These are phyloP conservation scores for Carpinus viminea DNA, from an alignment of 306 rosid species.

Conservation along the genomic window DNA sequence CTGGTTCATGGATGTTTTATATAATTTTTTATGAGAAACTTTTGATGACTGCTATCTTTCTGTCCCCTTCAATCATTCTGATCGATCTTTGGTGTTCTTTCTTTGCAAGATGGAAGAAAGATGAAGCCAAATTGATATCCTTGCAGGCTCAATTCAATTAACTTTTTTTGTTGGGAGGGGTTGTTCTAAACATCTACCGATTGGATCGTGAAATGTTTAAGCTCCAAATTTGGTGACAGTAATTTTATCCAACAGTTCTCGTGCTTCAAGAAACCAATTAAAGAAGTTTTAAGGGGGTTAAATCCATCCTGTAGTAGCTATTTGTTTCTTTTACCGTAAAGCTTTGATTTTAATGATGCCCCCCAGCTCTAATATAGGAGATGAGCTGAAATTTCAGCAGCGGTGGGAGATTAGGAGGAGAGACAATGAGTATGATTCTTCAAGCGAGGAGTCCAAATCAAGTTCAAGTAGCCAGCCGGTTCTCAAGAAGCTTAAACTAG, in stretches of 20 bases:
- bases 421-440: slow-evolving; percentile 15
- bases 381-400: slow-evolving; percentile 12
- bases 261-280: background rate
- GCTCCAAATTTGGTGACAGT: background rate
- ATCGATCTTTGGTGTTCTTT: slow-evolving; percentile 16
- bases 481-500: slow-evolving; percentile 28
- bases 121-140: slow-evolving; percentile 2
- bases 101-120: slow-evolving; percentile 13
- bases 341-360: slow-evolving; percentile 7
- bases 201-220: background rate
- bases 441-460: slow-evolving; percentile 25
- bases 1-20: background rate
- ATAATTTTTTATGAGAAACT: background rate
- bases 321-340: background rate
- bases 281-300: background rate
- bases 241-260: background rate
- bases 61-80: slow-evolving; percentile 12
- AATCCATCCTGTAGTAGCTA: background rate
- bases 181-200: background rate
- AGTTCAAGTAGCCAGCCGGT: slow-evolving; percentile 6
- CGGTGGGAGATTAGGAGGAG: slow-evolving; percentile 35
- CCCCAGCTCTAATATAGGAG: slow-evolving; percentile 12
- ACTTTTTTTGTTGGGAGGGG: background rate
- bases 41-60: background rate
- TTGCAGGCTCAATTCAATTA: background rate